Conservation (phyloP, 352 stramenopile species). For the Phytophthora pseudosyringae region DNA sequence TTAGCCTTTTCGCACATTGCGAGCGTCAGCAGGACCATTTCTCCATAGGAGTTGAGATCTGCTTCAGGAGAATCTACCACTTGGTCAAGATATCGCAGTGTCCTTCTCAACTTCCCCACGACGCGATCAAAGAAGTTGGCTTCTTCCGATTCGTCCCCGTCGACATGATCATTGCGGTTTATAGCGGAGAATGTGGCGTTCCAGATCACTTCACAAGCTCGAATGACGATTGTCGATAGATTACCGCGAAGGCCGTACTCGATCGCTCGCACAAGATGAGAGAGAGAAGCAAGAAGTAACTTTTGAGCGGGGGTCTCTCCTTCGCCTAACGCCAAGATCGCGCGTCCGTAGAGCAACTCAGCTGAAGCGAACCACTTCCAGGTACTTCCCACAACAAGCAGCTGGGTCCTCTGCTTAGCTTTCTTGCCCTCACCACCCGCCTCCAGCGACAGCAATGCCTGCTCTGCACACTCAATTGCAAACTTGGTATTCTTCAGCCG, state of each 20-base stretch:
- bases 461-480: slow-evolving; percentile 61
- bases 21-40: slow-evolving; percentile 66
- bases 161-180: slow-evolving; percentile 19
- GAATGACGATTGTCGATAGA: slow-evolving; percentile 35
- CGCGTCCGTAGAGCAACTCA: slow-evolving; percentile 60
- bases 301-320: slow-evolving; percentile 49
- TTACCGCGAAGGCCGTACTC: slow-evolving; percentile 44
- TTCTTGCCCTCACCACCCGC: slow-evolving; percentile 14
- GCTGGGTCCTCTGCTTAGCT: slow-evolving; percentile 15
- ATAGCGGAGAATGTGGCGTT: slow-evolving; percentile 65
- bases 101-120: slow-evolving; percentile 26
- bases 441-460: slow-evolving; percentile 41
- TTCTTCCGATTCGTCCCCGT: slow-evolving; percentile 21
- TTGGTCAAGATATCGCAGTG: slow-evolving; percentile 38
- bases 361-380: slow-evolving; percentile 80
- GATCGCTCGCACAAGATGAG: slow-evolving; percentile 58
- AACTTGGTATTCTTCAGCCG: slow-evolving; percentile 53
- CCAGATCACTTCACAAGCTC: slow-evolving; percentile 78
- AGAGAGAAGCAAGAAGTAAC: slow-evolving; percentile 57
- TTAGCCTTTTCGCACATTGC: slow-evolving; percentile 53
- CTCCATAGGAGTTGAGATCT: slow-evolving; percentile 43
- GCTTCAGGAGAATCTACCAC: slow-evolving; percentile 5
- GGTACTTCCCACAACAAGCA: slow-evolving; percentile 33
- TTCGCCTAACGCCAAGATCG: slow-evolving; percentile 57
- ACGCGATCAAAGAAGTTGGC: slow-evolving; percentile 33